Evolutionary conservation across 2,329 filamentous ascomycete genomes (phyloP), one percentile per base, ranked within the genome.

Genomic region (Thermoascus crustaceus): DNA sequence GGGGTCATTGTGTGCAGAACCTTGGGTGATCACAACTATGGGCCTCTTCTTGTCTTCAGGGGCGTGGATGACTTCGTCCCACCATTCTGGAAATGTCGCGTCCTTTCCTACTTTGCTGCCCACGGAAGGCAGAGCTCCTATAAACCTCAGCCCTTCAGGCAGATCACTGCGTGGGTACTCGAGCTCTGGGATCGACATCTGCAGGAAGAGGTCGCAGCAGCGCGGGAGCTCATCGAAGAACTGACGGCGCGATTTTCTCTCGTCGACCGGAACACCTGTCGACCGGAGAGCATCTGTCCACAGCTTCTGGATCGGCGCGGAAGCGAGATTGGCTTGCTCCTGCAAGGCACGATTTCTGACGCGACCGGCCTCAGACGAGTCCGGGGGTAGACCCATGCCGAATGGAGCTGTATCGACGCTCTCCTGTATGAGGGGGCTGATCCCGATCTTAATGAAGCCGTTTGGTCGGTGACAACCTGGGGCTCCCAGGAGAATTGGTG

Each of bases 101-200:
- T n/a, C n/a, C n/a, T n/a, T 31, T 14, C 17, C 4, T 20, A 20
- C 17, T n/a, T 31, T 20, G 29, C 19, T 20, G 17, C 22, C 29
- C 16, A 10, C 22, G 29, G 29, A 20, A 10, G 29, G 29, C 6
- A 20, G 19, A 4, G 17, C 29, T 9, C 29, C 29, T 10, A 31
- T 31, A 8, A 31, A 31, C 2, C 14, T 11, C 2, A 31, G 19
- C 7, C 14, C 14, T 7, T 17, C 5, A 10, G 29, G 14, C 17
- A 31, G 9, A 20, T 31, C 29, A 20, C 29, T 31, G 16, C 29
- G 29, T 11, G 29, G 29, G 9, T 31, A 31, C 17, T 31, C 29
- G 6, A 31, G 29, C 17, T 20, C 22, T 10, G 16, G 7, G 29
- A 17, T 31, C 17, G 17, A 31, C 14, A 20, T 17, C 29, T 14